phyloP scores from a whole-genome alignment of 2,329 filamentous ascomycete genomes.

The Chrysoporthe cubensis region DNA sequence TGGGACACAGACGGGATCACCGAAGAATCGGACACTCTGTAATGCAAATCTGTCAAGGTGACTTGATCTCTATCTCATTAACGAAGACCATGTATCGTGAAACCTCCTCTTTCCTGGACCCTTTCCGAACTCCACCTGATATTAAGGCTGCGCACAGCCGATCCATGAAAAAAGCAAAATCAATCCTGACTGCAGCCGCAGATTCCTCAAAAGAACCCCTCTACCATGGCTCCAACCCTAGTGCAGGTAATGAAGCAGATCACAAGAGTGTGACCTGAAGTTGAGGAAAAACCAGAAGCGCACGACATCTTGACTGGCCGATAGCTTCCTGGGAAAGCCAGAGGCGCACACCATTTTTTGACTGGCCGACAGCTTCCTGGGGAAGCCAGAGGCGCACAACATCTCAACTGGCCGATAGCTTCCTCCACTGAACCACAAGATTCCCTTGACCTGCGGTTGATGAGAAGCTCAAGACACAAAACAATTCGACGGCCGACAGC shows the following conservation, averaged over 20 bases:
- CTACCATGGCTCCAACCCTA: neutral
- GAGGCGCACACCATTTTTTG: slow-evolving; percentile 14
- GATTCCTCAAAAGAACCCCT: neutral
- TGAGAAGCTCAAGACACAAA: too few relatives aligned
- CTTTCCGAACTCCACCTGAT: slow-evolving; percentile 1
- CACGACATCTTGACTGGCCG: slow-evolving; percentile 6
- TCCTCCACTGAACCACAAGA: slow-evolving; percentile 17
- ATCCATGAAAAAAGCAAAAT: neutral
- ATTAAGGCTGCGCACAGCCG: neutral
- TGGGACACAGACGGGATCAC: too few relatives aligned
- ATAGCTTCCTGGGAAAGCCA: slow-evolving; percentile 10
- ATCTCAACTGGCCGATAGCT: neutral
- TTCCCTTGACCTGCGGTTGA: neutral
- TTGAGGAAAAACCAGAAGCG: slow-evolving; percentile 9
- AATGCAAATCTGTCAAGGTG: too few relatives aligned
- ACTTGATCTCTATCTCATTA: too few relatives aligned
- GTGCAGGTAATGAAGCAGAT: neutral
- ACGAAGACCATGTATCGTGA: too few relatives aligned
- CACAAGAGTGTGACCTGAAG: slow-evolving; percentile 7
- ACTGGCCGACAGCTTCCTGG: neutral
- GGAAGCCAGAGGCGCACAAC: too few relatives aligned
- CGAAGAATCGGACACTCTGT: too few relatives aligned
- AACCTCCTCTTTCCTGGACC: neutral
- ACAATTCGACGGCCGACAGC: too few relatives aligned
- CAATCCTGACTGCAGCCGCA: neutral